Conservation (phyloP, 352 stramenopile genomes). For the Pythium dissotocum region DNA sequence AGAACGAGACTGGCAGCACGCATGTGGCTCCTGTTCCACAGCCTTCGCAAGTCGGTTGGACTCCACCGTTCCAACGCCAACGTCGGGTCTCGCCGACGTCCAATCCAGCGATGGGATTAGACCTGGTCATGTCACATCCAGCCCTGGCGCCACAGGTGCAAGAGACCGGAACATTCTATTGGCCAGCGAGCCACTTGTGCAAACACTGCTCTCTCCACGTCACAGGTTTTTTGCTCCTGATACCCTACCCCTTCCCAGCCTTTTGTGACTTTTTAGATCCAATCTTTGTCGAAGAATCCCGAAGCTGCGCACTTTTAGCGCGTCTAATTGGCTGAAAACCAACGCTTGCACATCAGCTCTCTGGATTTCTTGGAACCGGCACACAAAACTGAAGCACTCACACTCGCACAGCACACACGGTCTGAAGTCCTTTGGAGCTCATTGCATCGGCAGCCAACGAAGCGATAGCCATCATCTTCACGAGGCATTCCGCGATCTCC, state of each 20-base stretch:
- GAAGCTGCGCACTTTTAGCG: background rate
- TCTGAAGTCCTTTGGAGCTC: background rate
- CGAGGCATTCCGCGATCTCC: conserved; percentile 20
- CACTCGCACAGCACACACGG: too few species aligned
- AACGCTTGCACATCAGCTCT: background rate
- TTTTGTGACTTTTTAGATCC: background rate
- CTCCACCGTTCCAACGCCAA: conserved; percentile 1
- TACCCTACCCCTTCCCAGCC: conserved; percentile 18
- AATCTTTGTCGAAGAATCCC: conserved; percentile 18
- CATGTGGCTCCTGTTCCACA: background rate
- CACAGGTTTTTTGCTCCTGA: conserved; percentile 7
- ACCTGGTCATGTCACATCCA: conserved; percentile 29
- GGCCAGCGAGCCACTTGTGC: conserved; percentile 18
- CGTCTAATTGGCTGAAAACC: conserved; percentile 20
- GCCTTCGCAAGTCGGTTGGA: background rate
- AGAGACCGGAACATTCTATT: conserved; percentile 31
- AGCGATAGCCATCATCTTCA: too few species aligned
- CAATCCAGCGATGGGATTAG: conserved; percentile 9
- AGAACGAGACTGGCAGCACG: background rate
- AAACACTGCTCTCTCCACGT: conserved; percentile 14
- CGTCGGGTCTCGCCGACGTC: background rate
- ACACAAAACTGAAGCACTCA: conserved; percentile 28
- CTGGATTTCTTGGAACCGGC: conserved; percentile 15
- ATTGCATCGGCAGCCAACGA: background rate
- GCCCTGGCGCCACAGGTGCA: conserved; percentile 13